A percentile compares a stretch with the other conserved stretches of the same genome.
phyloP scores from a whole-genome alignment of 192 early-diverging fungal species.

The Rhizophlyctis rosea region DNA sequence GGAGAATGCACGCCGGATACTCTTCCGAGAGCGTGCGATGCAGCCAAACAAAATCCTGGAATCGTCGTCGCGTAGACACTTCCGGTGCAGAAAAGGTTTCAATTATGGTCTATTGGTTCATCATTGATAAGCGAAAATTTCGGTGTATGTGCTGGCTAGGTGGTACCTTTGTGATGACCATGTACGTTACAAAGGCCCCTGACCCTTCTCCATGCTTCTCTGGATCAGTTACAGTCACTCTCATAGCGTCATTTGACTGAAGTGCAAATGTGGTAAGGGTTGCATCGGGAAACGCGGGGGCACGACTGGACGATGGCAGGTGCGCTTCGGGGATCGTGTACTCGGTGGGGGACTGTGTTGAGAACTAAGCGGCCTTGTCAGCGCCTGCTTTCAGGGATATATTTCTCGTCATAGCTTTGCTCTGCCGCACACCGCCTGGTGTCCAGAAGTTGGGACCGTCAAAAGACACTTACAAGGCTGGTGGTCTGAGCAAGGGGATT shows the following conservation, averaged over 20 bases:
- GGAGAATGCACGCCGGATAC: slow-evolving; percentile 77
- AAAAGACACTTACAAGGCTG: too few relatives aligned
- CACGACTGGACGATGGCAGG: too few relatives aligned
- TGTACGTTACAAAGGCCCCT: slow-evolving; percentile 76
- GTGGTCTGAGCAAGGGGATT: too few relatives aligned
- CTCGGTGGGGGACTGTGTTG: too few relatives aligned
- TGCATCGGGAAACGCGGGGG: too few relatives aligned
- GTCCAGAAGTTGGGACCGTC: too few relatives aligned
- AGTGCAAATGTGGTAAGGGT: slow-evolving; percentile 23
- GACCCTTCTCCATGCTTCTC: slow-evolving; percentile 90
- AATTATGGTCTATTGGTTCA: slow-evolving; percentile 54
- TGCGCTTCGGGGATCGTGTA: too few relatives aligned
- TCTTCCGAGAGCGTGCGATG: slow-evolving; percentile 69
- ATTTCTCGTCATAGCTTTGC: too few relatives aligned
- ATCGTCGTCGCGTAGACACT: slow-evolving; percentile 78
- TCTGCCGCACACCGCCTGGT: too few relatives aligned
- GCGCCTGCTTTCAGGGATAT: too few relatives aligned
- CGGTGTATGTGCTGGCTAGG: slow-evolving; percentile 16
- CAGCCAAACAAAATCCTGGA: slow-evolving; percentile 93
- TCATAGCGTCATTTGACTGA: slow-evolving; percentile 24
- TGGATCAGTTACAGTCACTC: slow-evolving; percentile 69
- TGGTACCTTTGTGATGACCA: slow-evolving; percentile 71
- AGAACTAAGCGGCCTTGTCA: too few relatives aligned
- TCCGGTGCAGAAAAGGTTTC: slow-evolving; percentile 49
- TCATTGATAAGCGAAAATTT: neutral